phyloP scores from a whole-genome alignment of 768 basidiomycete species.

The Serendipita sp. region DNA sequence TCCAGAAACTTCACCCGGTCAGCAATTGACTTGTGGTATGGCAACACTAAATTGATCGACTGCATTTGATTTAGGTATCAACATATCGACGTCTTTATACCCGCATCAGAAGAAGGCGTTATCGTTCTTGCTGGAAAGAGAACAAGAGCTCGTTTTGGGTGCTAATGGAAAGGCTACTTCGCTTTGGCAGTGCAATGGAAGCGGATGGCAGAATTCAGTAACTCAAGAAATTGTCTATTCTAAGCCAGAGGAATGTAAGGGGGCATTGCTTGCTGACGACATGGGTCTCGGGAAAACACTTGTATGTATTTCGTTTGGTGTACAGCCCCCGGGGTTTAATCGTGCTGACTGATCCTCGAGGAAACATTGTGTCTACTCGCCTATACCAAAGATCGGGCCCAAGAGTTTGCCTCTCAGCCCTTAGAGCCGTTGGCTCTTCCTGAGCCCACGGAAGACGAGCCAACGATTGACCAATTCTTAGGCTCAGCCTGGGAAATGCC shows the following conservation, averaged over 20 bases:
- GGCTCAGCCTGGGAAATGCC: constrained; percentile 79
- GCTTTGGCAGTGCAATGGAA: constrained; percentile 43
- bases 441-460: constrained; percentile 5
- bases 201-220: constrained; percentile 63
- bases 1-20: constrained; percentile 70
- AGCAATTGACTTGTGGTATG: constrained; percentile 19
- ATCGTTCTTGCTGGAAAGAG: constrained; percentile 84
- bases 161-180: constrained; percentile 49
- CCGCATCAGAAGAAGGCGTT: constrained; percentile 98
- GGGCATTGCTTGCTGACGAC: constrained; percentile 92
- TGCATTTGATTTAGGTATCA: constrained; percentile 16
- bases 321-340: neutral
- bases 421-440: constrained; percentile 31
- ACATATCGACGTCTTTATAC: constrained; percentile 72
- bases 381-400: constrained; percentile 59
- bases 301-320: neutral
- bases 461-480: constrained; percentile 41
- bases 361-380: constrained; percentile 42
- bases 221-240: constrained; percentile 60
- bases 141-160: constrained; percentile 37
- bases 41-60: neutral
- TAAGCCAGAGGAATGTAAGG: constrained; percentile 59
- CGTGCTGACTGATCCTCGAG: neutral
- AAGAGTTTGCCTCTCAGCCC: constrained; percentile 42
- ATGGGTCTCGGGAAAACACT: constrained; percentile 32